These are phyloP conservation scores for Trichophyton schoenleinii DNA, from an alignment of 2,329 filamentous ascomycete genomes.

Conservation along the genomic window DNA sequence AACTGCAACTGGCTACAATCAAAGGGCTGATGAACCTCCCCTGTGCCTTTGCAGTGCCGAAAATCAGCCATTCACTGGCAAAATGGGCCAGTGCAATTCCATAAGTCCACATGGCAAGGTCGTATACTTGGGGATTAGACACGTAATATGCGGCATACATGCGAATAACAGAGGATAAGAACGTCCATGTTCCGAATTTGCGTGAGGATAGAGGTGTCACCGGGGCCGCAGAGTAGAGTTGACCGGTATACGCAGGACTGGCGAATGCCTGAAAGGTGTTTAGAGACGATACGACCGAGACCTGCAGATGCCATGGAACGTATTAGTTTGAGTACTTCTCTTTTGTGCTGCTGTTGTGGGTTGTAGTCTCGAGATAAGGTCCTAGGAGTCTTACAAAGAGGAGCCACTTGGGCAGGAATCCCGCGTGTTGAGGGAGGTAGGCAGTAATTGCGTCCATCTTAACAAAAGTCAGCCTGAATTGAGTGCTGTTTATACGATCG, in stretches of 20 bases:
- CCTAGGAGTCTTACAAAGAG: conserved; percentile 44
- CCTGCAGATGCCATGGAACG: conserved; percentile 38
- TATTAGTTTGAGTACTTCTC: conserved; percentile 6
- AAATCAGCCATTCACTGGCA: conserved; percentile 66
- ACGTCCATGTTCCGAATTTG: conserved; percentile 79
- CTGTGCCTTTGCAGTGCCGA: conserved; percentile 58
- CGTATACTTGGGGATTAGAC: conserved; percentile 57
- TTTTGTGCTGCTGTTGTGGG: not conserved
- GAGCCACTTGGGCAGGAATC: conserved; percentile 52
- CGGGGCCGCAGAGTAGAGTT: conserved; percentile 54
- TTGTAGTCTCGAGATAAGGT: not conserved
- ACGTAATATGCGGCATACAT: conserved; percentile 78
- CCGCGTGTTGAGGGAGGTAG: conserved; percentile 31
- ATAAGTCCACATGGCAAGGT: conserved; percentile 72
- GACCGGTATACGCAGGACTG: conserved; percentile 69
- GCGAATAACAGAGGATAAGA: conserved; percentile 62
- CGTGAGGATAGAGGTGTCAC: conserved; percentile 65
- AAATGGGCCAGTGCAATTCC: conserved; percentile 67
- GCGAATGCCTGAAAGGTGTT: conserved; percentile 77
- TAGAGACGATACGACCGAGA: conserved; percentile 66
- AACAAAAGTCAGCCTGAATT: not conserved
- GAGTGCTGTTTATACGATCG: not conserved
- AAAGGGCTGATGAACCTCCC: conserved; percentile 48
- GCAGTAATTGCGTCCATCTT: conserved; percentile 10
- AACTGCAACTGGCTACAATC: conserved; percentile 42